These are phyloP conservation scores for Chrysanthemum makinoi DNA, from an alignment of 129 eudicot genomes.

Conservation along the genomic window DNA sequence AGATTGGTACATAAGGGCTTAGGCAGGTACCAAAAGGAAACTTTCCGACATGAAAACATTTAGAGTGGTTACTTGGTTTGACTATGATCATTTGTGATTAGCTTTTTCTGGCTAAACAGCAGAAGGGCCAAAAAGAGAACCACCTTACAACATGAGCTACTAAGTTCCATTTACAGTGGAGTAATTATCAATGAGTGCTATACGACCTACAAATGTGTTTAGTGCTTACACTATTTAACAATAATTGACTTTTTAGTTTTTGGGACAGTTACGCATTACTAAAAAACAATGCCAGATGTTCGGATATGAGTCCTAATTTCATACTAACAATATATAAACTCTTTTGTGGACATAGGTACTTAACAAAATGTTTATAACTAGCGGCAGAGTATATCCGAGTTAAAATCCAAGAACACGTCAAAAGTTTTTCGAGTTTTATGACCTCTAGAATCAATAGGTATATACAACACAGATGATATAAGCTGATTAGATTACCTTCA, in stretches of 20 bases:
- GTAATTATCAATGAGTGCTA: neutral
- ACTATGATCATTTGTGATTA: neutral
- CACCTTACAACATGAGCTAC: neutral
- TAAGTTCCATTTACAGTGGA: neutral
- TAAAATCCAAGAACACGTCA: neutral
- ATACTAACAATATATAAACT: neutral
- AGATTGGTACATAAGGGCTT: neutral
- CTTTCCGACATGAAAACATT: neutral
- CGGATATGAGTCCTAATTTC: neutral
- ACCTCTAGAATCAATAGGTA: neutral
- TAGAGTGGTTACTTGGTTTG: neutral
- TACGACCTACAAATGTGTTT: neutral
- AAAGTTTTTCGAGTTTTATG: neutral
- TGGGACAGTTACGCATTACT: too few species aligned
- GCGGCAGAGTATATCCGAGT: neutral
- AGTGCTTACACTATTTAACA: neutral
- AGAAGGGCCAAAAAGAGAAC: neutral
- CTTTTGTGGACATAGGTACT: neutral
- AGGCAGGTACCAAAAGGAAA: neutral
- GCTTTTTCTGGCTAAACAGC: neutral
- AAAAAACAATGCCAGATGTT: too few species aligned
- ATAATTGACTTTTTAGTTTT: neutral
- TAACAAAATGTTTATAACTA: neutral
- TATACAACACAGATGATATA: neutral
- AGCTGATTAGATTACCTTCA: slow-evolving; percentile 43